These are phyloP conservation scores for Solanum etuberosum DNA, from an alignment of 257 asterid genomes.

Conservation along the genomic window DNA sequence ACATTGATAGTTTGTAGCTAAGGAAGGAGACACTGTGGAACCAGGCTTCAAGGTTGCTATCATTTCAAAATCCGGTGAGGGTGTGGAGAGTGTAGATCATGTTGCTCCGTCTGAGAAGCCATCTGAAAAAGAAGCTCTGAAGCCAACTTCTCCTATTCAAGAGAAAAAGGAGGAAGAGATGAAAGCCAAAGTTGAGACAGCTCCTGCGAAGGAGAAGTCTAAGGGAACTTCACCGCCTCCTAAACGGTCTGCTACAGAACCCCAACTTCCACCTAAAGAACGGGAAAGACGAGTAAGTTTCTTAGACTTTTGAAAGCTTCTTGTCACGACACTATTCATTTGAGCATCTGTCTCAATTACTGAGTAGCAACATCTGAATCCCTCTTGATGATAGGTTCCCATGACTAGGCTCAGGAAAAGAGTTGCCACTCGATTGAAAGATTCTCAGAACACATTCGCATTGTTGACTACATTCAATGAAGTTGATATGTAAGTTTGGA, in stretches of 20 bases:
- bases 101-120: conserved; percentile 85
- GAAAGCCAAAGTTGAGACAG: conserved; percentile 39
- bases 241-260: conserved; percentile 65
- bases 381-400: conserved; percentile 50
- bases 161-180: conserved; percentile 54
- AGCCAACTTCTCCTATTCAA: conserved; percentile 31
- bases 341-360: background rate
- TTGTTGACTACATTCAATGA: conserved; percentile 94
- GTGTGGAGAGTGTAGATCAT: conserved; percentile 56
- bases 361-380: background rate
- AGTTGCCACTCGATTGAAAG: conserved; percentile 90
- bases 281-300: conserved; percentile 83
- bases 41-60: conserved; percentile 91
- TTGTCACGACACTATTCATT: background rate
- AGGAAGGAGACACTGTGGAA: conserved; percentile 95
- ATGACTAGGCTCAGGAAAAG: conserved; percentile 98
- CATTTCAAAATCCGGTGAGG: conserved; percentile 85
- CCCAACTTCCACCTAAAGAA: conserved; percentile 93
- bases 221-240: conserved; percentile 46
- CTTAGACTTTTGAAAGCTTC: background rate
- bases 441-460: conserved; percentile 96
- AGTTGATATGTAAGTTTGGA: conserved; percentile 81
- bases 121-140: conserved; percentile 45
- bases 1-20: conserved; percentile 51
- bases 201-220: conserved; percentile 35